Percentiles rank a stretch among this genome's conserved stretches.
These are phyloP conservation scores for Kodamaea sp. DNA, from an alignment of 1,139 yeast genomes.

Conservation along the genomic window DNA sequence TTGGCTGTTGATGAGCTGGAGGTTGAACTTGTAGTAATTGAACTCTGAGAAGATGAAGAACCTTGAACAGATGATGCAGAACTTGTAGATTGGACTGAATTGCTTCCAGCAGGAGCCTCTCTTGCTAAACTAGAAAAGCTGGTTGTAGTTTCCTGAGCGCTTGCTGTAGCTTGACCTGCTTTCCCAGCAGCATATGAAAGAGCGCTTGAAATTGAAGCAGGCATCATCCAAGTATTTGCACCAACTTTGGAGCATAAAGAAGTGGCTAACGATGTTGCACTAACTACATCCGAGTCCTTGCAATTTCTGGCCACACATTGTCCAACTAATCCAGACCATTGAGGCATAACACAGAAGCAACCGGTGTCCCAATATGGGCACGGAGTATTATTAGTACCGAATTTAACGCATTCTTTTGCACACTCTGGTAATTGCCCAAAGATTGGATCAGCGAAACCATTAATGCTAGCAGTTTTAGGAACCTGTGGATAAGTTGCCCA, in stretches of 20 bases:
- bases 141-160: background rate
- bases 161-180: slow-evolving; percentile 12
- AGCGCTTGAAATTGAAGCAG: slow-evolving; percentile 35
- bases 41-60: too few relatives aligned
- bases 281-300: slow-evolving; percentile 34
- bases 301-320: slow-evolving; percentile 43
- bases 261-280: slow-evolving; percentile 39
- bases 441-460: slow-evolving; percentile 52
- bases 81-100: too few relatives aligned
- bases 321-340: slow-evolving; percentile 45
- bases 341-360: slow-evolving; percentile 50
- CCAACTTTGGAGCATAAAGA: slow-evolving; percentile 44
- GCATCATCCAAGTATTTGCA: slow-evolving; percentile 46
- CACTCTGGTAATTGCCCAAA: slow-evolving; percentile 38
- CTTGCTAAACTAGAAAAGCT: background rate
- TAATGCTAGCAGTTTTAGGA: slow-evolving; percentile 47
- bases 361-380: slow-evolving; percentile 58
- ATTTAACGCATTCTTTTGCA: slow-evolving; percentile 41
- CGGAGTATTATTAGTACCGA: slow-evolving; percentile 34
- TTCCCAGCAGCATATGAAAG: slow-evolving; percentile 30
- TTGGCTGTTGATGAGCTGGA: too few relatives aligned
- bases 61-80: too few relatives aligned
- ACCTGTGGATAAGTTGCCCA: slow-evolving; percentile 43
- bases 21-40: too few relatives aligned
- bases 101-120: too few relatives aligned